These are phyloP conservation scores for Paxillus ammoniavirescens DNA, from an alignment of 768 basidiomycete species.

Conservation along the genomic window DNA sequence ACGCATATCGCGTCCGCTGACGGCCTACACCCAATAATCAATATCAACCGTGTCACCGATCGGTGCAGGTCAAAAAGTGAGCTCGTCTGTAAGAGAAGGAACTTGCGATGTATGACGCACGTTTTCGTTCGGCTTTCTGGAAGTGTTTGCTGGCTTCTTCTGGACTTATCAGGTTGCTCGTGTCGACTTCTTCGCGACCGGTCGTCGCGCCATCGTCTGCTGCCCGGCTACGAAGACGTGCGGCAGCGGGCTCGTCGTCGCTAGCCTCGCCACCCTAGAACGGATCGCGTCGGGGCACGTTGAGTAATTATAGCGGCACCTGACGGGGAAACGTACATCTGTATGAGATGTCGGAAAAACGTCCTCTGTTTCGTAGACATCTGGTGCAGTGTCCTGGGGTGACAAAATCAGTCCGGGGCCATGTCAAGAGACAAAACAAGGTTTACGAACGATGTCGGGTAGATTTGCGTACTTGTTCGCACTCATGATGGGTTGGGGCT, in stretches of 20 bases:
- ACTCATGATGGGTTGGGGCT: conserved; percentile 42
- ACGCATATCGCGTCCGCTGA: conserved; percentile 59
- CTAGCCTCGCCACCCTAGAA: conserved; percentile 59
- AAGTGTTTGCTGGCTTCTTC: conserved; percentile 73
- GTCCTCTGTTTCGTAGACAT: conserved; percentile 92
- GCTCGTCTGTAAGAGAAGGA: too few species aligned
- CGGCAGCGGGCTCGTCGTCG: conserved; percentile 58
- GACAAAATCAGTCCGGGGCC: conserved; percentile 1
- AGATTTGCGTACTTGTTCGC: conserved; percentile 81
- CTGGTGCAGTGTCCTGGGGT: conserved; percentile 80
- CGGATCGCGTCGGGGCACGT: conserved; percentile 6
- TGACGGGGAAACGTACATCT: conserved; percentile 40
- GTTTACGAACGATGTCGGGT: conserved; percentile 80
- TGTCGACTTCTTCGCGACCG: conserved; percentile 67
- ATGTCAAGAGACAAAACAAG: not conserved
- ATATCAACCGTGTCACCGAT: not conserved
- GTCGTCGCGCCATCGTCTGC: conserved; percentile 36
- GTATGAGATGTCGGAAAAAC: conserved; percentile 52
- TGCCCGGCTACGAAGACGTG: conserved; percentile 29
- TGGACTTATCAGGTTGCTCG: conserved; percentile 56
- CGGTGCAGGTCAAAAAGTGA: too few species aligned
- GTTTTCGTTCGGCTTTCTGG: conserved; percentile 64
- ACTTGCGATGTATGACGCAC: conserved; percentile 33
- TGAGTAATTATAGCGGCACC: not conserved
- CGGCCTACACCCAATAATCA: conserved; percentile 35